A percentile compares a stretch with the other conserved stretches of the same genome.
Evolutionary conservation across 1,284 basidiomycete genomes (phyloP).

Genomic region (Paramarasmius palmivorus): DNA sequence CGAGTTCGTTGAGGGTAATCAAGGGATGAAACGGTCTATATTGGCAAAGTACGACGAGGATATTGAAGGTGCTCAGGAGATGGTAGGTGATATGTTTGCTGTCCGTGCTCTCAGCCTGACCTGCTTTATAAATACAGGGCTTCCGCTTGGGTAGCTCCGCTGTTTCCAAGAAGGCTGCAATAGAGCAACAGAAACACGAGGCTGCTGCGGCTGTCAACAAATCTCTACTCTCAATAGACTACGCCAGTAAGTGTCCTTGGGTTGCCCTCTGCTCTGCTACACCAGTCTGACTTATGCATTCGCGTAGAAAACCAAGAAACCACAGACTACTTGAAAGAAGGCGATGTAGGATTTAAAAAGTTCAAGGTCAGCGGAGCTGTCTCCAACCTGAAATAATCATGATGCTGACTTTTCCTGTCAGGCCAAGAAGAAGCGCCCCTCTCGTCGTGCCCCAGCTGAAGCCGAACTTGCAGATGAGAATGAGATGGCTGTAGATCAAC

Average conservation of each 20-base stretch:
- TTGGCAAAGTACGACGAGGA: conserved; percentile 95
- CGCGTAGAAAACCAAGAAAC: conserved; percentile 82
- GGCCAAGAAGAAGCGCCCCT: conserved; percentile 90
- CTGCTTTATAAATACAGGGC: conserved; percentile 48
- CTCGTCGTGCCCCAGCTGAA: conserved; percentile 67
- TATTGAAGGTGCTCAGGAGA: conserved; percentile 66
- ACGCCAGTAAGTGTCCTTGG: conserved; percentile 65
- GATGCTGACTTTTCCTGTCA: conserved; percentile 31
- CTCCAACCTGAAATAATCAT: not conserved
- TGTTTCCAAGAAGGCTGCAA: conserved; percentile 35
- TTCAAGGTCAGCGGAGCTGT: conserved; percentile 62
- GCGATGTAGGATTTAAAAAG: conserved; percentile 93
- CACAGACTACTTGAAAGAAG: conserved; percentile 88
- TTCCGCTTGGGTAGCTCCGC: conserved; percentile 75
- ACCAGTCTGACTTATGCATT: conserved; percentile 4
- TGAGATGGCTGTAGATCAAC: conserved; percentile 80
- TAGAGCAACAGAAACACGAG: conserved; percentile 53
- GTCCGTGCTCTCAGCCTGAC: conserved; percentile 6
- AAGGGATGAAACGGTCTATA: conserved; percentile 81
- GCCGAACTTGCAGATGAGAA: conserved; percentile 54
- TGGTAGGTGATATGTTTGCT: conserved; percentile 42
- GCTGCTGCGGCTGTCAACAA: conserved; percentile 72
- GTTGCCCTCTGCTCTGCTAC: conserved; percentile 12
- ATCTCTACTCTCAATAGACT: conserved; percentile 86
- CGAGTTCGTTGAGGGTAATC: conserved; percentile 76